Percentiles rank a stretch among this genome's conserved stretches.
Evolutionary conservation across 164 flowering plant genomes (phyloP).

Genomic region (Santalum album): DNA sequence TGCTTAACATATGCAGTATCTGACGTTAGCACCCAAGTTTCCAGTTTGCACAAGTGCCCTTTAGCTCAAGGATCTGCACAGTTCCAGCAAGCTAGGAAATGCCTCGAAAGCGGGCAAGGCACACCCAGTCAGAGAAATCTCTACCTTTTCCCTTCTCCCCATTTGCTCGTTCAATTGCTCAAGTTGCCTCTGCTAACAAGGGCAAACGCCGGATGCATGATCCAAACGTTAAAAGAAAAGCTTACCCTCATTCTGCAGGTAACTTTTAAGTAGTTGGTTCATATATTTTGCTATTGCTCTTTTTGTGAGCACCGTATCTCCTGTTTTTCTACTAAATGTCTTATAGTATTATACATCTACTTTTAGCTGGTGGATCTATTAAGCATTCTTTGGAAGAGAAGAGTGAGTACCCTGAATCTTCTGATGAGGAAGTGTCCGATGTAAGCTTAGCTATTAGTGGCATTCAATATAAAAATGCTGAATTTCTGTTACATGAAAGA

Average conservation of each 20-base stretch:
- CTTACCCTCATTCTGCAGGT: constrained; percentile 25
- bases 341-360: not conserved
- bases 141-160: constrained; percentile 45
- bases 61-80: no score
- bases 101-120: constrained; percentile 35
- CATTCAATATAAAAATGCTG: not conserved
- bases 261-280: not conserved
- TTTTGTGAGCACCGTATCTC: not conserved
- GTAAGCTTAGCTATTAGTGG: constrained; percentile 27
- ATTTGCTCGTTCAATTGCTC: constrained; percentile 46
- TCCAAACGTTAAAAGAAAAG: constrained; percentile 5
- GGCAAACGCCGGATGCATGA: constrained; percentile 15
- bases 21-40: no score
- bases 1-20: no score
- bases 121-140: constrained; percentile 11
- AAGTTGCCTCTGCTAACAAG: constrained; percentile 17
- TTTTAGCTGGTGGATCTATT: constrained; percentile 18
- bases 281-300: not conserved
- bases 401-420: constrained; percentile 27
- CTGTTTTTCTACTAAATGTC: not conserved
- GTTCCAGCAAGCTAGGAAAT: constrained; percentile 10
- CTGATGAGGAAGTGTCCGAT: constrained; percentile 43
- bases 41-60: no score
- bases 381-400: constrained; percentile 16
- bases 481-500: no score